Conservation (phyloP, 179 eudicot genomes). For the Heliamphora pulchella region DNA sequence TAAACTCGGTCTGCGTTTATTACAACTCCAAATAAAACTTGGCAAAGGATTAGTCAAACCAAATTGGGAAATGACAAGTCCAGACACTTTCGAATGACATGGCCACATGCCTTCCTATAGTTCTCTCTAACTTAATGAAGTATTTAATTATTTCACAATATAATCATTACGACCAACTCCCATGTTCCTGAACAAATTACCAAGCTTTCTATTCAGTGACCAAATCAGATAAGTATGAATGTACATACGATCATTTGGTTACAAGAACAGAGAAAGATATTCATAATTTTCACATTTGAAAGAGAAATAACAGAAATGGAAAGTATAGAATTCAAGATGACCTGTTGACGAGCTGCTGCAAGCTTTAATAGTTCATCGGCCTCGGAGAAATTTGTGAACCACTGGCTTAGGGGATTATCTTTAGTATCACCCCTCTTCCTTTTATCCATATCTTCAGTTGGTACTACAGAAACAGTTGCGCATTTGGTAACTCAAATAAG, state of each 20-base stretch:
- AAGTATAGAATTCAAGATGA: constrained; percentile 19
- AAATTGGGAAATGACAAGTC: no score
- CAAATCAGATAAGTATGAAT: neutral
- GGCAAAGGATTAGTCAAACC: neutral
- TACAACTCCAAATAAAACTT: neutral
- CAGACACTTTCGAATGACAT: no score
- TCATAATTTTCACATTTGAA: neutral
- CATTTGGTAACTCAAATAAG: neutral
- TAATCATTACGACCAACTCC: no score
- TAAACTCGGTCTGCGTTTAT: neutral
- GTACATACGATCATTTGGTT: neutral
- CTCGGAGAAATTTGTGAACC: constrained; percentile 78
- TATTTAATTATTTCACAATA: no score
- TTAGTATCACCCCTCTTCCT: constrained; percentile 70
- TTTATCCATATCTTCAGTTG: constrained; percentile 54
- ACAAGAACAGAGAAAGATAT: neutral
- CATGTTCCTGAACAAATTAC: no score
- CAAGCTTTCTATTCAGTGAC: neutral
- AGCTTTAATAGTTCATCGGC: constrained; percentile 87
- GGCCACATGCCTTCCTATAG: no score
- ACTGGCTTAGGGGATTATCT: constrained; percentile 64
- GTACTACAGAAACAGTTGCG: constrained; percentile 31
- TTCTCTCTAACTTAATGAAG: no score
- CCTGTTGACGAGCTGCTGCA: constrained; percentile 93
- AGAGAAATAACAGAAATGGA: neutral